Evolutionary conservation across 768 basidiomycete genomes (phyloP), one percentile per base, ranked within the genome.

Genomic region (Lactarius akahatsu): DNA sequence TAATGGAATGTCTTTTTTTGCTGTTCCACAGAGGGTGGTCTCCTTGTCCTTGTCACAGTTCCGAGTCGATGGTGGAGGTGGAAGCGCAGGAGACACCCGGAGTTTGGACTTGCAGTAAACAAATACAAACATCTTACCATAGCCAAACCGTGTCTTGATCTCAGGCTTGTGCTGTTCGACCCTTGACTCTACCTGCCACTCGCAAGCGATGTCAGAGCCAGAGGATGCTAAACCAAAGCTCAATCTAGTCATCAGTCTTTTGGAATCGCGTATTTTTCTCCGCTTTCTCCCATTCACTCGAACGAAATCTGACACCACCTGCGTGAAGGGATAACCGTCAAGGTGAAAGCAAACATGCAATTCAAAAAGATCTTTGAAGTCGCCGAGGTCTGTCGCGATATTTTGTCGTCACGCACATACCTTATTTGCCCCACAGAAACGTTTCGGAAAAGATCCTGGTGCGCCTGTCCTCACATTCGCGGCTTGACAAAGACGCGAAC

Each of bases 281-380:
- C 16, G 8, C 13, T 5, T 36, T 2, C 34, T 16, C 20, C n/a
- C 28, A 20, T 60, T 26, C n/a, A 18, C 23, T 16, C n/a, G 32
- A 57, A 8, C 45, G 23, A 23, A 26, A 28, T 43, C 61, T 66
- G 50, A 67, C 16, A 11, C 7, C 32, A 50, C 15, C 1, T 13
- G 36, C 7, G 26, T n/a, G 18, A 16, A 69, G 69, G 54, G 23
- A 30, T 67, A 2, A 69, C 69, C 1, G 69, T 69, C 2, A 69
- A 69, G 38, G 69, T 69, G 23, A 69, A 69, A n/a, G 69, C 69
- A 16, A 69, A 63, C 47, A 69, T 69, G 69, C 69, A 52, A 10
- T 69, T 69, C 32, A 69, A 63, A 59, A 69, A 69, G 9, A 69
- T 67, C 13, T 69, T 69, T 26, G 69, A 69, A 16, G 69, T 68